Conservation (phyloP, 2,329 filamentous ascomycete genomes). For the Phyllosticta citrichinensis region DNA sequence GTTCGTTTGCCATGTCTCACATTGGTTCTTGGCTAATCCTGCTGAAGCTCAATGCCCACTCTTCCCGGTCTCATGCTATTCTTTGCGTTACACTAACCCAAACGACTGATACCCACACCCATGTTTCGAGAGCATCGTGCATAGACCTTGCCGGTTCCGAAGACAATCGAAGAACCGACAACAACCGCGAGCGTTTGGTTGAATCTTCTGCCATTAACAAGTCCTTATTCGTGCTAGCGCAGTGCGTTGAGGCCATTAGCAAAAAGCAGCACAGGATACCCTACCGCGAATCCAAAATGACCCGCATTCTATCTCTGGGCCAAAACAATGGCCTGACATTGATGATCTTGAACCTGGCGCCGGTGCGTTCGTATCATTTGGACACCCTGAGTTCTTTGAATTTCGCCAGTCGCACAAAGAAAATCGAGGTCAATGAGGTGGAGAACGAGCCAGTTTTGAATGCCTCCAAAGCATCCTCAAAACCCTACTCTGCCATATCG, state of each 20-base stretch:
- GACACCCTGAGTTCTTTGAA: conserved; percentile 91
- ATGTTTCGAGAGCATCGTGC: conserved; percentile 75
- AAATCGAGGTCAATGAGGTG: conserved; percentile 89
- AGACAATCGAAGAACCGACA: conserved; percentile 89
- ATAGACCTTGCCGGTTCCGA: conserved; percentile 95
- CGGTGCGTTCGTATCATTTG: conserved; percentile 83
- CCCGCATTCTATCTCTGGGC: conserved; percentile 78
- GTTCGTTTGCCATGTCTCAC: conserved; percentile 20
- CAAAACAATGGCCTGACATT: conserved; percentile 93
- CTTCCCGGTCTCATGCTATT: conserved; percentile 81
- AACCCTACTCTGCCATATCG: conserved; percentile 15
- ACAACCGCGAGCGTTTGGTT: conserved; percentile 83
- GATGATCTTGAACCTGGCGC: conserved; percentile 92
- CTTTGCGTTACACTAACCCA: conserved; percentile 83
- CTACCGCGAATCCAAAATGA: conserved; percentile 96
- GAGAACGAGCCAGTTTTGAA: conserved; percentile 84
- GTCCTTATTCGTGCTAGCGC: conserved; percentile 84
- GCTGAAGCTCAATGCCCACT: conserved; percentile 68
- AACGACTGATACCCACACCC: conserved; percentile 54
- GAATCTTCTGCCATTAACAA: conserved; percentile 98
- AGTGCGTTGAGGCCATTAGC: conserved; percentile 92
- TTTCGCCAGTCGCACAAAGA: conserved; percentile 89
- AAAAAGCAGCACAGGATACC: conserved; percentile 67
- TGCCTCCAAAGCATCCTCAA: conserved; percentile 14
- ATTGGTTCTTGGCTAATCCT: background rate